phyloP scores from a whole-genome alignment of 1,284 basidiomycete genomes.

The Naganishia cerealis region DNA sequence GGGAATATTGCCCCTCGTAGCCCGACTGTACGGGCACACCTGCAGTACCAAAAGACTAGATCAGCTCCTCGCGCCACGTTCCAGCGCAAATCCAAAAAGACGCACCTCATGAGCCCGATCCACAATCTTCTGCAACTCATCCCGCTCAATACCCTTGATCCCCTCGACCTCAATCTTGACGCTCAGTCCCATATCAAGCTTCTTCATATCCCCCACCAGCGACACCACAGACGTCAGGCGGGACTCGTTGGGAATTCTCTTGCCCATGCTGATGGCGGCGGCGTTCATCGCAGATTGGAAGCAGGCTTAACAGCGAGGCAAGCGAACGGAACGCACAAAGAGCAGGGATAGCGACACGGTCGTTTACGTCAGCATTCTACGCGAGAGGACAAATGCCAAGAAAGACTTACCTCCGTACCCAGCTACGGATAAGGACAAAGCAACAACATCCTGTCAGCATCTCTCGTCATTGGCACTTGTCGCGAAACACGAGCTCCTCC shows the following conservation, averaged over 20 bases:
- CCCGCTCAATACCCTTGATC: conserved; percentile 21
- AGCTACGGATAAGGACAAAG: neutral
- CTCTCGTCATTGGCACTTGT: neutral
- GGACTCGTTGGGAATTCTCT: conserved; percentile 26
- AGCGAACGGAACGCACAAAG: neutral
- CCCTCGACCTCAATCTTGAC: conserved; percentile 21
- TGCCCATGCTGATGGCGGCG: conserved; percentile 23
- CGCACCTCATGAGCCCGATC: conserved; percentile 26
- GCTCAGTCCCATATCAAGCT: conserved; percentile 20
- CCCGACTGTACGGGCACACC: conserved; percentile 24
- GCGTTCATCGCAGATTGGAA: conserved; percentile 29
- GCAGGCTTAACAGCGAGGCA: neutral
- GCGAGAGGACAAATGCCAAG: neutral
- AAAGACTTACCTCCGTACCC: conserved; percentile 11
- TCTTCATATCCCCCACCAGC: conserved; percentile 23
- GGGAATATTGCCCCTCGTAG: conserved; percentile 25
- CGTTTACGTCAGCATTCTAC: neutral
- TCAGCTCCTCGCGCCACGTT: neutral
- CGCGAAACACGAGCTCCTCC: neutral
- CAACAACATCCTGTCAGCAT: neutral
- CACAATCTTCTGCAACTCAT: conserved; percentile 18
- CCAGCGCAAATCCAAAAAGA: neutral
- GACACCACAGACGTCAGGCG: conserved; percentile 6
- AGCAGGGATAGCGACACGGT: too few relatives aligned
- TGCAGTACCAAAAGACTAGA: neutral